These are phyloP conservation scores for Anisodus tanguticus DNA, from an alignment of 257 asterid species.

Conservation along the genomic window DNA sequence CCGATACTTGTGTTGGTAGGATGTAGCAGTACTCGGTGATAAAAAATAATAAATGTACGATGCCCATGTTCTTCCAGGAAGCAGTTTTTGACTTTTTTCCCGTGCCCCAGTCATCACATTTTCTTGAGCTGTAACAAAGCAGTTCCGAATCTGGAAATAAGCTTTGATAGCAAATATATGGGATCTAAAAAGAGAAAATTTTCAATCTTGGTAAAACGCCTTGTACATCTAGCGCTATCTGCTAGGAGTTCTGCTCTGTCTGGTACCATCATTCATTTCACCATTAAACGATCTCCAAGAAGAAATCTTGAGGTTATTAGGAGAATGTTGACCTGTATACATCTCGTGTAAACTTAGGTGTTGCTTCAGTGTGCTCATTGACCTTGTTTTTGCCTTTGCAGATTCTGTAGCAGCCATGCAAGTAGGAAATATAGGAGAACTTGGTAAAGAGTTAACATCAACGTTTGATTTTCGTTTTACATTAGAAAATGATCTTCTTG, in stretches of 20 bases:
- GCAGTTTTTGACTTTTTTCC: no score
- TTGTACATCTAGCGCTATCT: conserved; percentile 34
- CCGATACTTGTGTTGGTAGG: not conserved
- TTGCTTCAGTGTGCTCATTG: conserved; percentile 76
- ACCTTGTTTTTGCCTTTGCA: conserved; percentile 73
- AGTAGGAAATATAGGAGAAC: conserved; percentile 69
- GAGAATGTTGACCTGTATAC: conserved; percentile 62
- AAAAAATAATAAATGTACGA: not conserved
- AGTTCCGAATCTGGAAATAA: not conserved
- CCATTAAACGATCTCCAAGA: conserved; percentile 58
- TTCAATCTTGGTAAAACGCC: conserved; percentile 37
- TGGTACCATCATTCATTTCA: conserved; percentile 39
- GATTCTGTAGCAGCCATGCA: conserved; percentile 88
- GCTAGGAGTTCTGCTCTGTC: conserved; percentile 50
- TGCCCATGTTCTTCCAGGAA: not conserved
- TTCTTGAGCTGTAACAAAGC: no score
- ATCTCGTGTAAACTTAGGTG: conserved; percentile 58
- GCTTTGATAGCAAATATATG: not conserved
- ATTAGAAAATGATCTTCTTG: conserved; percentile 70
- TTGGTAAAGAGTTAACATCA: conserved; percentile 55
- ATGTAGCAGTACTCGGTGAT: not conserved
- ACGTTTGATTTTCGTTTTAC: conserved; percentile 54
- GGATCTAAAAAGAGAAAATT: not conserved
- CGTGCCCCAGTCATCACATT: no score
- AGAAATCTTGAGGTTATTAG: conserved; percentile 53